Evolutionary conservation across 2,329 filamentous ascomycete genomes (phyloP).

Genomic region (Fusarium gaditjirri): DNA sequence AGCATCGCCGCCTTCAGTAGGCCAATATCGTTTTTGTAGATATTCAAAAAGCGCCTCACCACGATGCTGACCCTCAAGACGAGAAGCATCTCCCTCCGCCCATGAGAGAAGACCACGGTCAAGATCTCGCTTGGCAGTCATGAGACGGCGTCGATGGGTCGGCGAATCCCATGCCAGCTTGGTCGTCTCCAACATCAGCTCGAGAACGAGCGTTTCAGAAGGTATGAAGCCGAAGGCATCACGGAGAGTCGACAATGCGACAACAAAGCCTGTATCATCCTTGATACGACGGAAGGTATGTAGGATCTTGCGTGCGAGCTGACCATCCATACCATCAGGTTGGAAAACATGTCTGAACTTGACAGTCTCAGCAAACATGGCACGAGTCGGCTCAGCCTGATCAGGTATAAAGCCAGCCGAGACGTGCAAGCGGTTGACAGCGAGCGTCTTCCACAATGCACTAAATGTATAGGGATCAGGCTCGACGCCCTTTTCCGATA

Average conservation of each 20-base stretch:
- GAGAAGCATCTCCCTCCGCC: slow-evolving; percentile 46
- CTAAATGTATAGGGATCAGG: slow-evolving; percentile 77
- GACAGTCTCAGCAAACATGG: slow-evolving; percentile 61
- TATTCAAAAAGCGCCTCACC: slow-evolving; percentile 56
- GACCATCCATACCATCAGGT: slow-evolving; percentile 55
- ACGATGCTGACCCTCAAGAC: slow-evolving; percentile 51
- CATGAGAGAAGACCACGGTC: slow-evolving; percentile 51
- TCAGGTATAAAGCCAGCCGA: slow-evolving; percentile 42
- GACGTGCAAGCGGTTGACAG: slow-evolving; percentile 59
- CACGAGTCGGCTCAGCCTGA: slow-evolving; percentile 52
- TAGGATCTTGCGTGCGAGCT: slow-evolving; percentile 61
- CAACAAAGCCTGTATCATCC: slow-evolving; percentile 58
- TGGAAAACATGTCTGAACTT: slow-evolving; percentile 59
- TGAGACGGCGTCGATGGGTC: slow-evolving; percentile 53
- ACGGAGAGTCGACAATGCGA: slow-evolving; percentile 57
- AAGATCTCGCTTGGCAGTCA: slow-evolving; percentile 55
- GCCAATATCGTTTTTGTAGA: slow-evolving; percentile 54
- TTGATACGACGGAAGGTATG: slow-evolving; percentile 61
- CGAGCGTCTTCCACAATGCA: slow-evolving; percentile 71
- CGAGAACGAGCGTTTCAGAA: slow-evolving; percentile 58
- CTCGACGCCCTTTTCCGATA: slow-evolving; percentile 58
- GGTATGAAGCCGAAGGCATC: slow-evolving; percentile 57
- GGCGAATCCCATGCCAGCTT: slow-evolving; percentile 57
- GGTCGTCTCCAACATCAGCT: slow-evolving; percentile 58
- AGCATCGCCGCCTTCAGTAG: slow-evolving; percentile 38